Percentiles rank a stretch among this genome's conserved stretches.
Evolutionary conservation across 176 grass and related monocot genomes (phyloP).

Genomic region (Musa troglodytarum): DNA sequence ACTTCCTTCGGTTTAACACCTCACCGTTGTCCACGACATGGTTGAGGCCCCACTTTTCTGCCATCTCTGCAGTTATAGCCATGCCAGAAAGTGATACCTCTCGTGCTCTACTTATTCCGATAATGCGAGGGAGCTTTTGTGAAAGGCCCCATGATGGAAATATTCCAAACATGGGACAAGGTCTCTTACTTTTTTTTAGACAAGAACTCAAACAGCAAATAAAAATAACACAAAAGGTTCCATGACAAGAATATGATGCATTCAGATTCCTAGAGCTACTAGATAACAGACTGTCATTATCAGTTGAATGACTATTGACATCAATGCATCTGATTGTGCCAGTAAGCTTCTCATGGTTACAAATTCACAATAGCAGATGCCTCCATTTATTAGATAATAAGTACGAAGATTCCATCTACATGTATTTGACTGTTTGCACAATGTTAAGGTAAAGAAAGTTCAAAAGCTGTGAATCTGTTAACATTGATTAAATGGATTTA

Average conservation of each 20-base stretch:
- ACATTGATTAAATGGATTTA: too few species aligned
- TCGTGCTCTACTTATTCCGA: slow-evolving; percentile 72
- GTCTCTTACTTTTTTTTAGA: not conserved
- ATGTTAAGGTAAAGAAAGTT: too few species aligned
- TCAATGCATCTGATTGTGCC: too few species aligned
- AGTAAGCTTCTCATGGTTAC: too few species aligned
- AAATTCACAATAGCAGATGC: too few species aligned
- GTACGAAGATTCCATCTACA: too few species aligned
- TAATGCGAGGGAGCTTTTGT: slow-evolving; percentile 80
- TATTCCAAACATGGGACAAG: slow-evolving; percentile 68
- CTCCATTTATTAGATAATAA: too few species aligned
- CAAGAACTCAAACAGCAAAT: not conserved
- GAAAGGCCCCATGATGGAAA: slow-evolving; percentile 96
- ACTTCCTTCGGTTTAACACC: slow-evolving; percentile 62
- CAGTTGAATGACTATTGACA: too few species aligned
- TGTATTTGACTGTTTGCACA: too few species aligned
- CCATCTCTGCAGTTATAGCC: slow-evolving; percentile 63
- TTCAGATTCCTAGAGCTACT: not conserved
- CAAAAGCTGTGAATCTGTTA: too few species aligned
- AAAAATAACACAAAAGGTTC: not conserved
- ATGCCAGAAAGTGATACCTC: slow-evolving; percentile 69
- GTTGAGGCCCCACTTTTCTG: slow-evolving; percentile 82
- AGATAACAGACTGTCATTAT: too few species aligned
- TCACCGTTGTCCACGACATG: slow-evolving; percentile 56
- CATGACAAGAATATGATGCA: not conserved